Evolutionary conservation across 73 alveolate species (phyloP).

Genomic region (Paramecium octaurelia): DNA sequence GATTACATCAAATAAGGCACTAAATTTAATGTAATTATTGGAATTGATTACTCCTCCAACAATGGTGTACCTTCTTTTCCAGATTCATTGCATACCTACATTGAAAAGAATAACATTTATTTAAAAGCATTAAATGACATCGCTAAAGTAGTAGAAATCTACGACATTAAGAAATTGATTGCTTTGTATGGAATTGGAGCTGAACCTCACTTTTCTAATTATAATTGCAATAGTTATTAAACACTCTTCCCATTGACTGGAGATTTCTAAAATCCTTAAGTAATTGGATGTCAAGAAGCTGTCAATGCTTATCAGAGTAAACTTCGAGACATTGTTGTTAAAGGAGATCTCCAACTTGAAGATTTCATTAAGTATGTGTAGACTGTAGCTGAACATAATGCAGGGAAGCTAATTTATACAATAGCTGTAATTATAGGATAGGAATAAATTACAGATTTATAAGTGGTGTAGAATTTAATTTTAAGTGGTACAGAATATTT

Average conservation of each 20-base stretch:
- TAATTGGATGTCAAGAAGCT: not conserved
- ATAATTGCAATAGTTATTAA: not conserved
- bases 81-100: not conserved
- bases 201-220: constrained; percentile 23
- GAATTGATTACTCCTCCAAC: constrained; percentile 87
- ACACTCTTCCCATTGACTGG: constrained; percentile 25
- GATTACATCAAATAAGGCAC: constrained; percentile 85
- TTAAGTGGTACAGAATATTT: not conserved
- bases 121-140: not conserved
- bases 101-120: not conserved
- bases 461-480: not conserved
- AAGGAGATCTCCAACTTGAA: not conserved
- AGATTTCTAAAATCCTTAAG: constrained; percentile 8
- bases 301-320: not conserved
- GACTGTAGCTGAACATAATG: not conserved
- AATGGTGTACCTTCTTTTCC: constrained; percentile 72
- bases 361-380: not conserved
- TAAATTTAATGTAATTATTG: constrained; percentile 74
- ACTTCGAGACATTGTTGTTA: not conserved
- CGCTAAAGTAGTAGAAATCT: not conserved
- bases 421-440: not conserved
- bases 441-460: not conserved
- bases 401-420: not conserved
- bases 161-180: not conserved
- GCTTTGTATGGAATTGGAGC: constrained; percentile 25